Percentiles rank a stretch among this genome's conserved stretches.
These are phyloP conservation scores for Cercospora janseana DNA, from an alignment of 2,329 filamentous ascomycete genomes.

Conservation along the genomic window DNA sequence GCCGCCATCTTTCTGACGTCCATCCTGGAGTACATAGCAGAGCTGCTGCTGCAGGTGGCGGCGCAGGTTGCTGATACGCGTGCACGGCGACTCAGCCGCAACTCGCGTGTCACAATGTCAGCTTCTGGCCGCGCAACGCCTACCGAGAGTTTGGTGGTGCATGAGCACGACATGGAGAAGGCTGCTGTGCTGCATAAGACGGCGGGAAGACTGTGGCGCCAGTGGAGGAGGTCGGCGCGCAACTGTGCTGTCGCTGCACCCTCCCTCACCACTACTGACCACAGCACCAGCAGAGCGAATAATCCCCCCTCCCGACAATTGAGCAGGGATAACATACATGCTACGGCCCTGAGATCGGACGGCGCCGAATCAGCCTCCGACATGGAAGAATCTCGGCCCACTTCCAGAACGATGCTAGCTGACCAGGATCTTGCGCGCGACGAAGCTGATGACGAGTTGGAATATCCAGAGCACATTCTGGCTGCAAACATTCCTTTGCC, in stretches of 20 bases:
- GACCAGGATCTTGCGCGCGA: constrained; percentile 14
- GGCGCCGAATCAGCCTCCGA: constrained; percentile 26
- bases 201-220: constrained; percentile 85
- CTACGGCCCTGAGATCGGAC: constrained; percentile 23
- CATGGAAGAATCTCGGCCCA: constrained; percentile 25
- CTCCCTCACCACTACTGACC: constrained; percentile 16
- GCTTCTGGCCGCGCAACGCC: constrained; percentile 25
- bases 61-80: constrained; percentile 78
- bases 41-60: constrained; percentile 83
- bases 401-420: constrained; percentile 19
- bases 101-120: constrained; percentile 21
- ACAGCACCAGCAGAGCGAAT: constrained; percentile 7
- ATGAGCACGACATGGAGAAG: constrained; percentile 89
- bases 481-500: constrained; percentile 68
- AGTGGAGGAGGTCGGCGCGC: constrained; percentile 88
- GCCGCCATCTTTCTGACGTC: constrained; percentile 95
- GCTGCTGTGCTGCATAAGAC: constrained; percentile 79
- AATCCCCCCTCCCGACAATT: constrained; percentile 24
- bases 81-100: constrained; percentile 43
- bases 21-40: constrained; percentile 88
- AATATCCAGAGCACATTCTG: constrained; percentile 42
- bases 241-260: constrained; percentile 20
- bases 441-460: constrained; percentile 28
- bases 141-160: constrained; percentile 51
- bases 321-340: constrained; percentile 21